Conservation (phyloP, 106 monocot genomes). For the Acorus calamus region DNA sequence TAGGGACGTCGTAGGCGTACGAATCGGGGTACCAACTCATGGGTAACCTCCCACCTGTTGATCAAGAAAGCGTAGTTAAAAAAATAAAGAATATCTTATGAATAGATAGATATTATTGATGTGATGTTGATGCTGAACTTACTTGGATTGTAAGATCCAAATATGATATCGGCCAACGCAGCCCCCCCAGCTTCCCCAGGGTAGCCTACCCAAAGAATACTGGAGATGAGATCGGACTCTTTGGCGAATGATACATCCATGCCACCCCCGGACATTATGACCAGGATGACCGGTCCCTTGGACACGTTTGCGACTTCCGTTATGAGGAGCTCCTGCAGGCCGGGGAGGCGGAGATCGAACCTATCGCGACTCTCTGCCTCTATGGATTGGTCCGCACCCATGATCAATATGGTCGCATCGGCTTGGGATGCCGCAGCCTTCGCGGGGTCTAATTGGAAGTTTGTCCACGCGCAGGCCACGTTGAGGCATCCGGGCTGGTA, state of each 20-base stretch:
- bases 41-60: constrained; percentile 71
- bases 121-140: constrained; percentile 7
- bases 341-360: constrained; percentile 55
- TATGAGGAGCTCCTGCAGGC: constrained; percentile 57
- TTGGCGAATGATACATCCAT: constrained; percentile 80
- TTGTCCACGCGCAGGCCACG: constrained; percentile 42
- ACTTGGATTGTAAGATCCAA: constrained; percentile 79
- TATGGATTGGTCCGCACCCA: constrained; percentile 74
- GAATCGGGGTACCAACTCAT: constrained; percentile 93
- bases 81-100: not conserved
- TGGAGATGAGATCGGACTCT: constrained; percentile 28
- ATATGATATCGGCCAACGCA: constrained; percentile 74
- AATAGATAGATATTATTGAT: not conserved
- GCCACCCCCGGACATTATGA: constrained; percentile 93
- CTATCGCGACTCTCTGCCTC: constrained; percentile 75
- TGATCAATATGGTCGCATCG: constrained; percentile 66
- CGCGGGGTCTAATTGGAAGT: constrained; percentile 52
- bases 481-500: constrained; percentile 60
- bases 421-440: constrained; percentile 54
- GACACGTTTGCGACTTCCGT: constrained; percentile 62
- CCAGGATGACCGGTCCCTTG: constrained; percentile 77
- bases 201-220: constrained; percentile 92
- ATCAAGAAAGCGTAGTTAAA: not conserved
- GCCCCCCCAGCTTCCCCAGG: constrained; percentile 89
- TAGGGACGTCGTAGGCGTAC: constrained; percentile 51